Evolutionary conservation across 805 yeast genomes (phyloP).

Genomic region (Metahyphopichia silvanorum): DNA sequence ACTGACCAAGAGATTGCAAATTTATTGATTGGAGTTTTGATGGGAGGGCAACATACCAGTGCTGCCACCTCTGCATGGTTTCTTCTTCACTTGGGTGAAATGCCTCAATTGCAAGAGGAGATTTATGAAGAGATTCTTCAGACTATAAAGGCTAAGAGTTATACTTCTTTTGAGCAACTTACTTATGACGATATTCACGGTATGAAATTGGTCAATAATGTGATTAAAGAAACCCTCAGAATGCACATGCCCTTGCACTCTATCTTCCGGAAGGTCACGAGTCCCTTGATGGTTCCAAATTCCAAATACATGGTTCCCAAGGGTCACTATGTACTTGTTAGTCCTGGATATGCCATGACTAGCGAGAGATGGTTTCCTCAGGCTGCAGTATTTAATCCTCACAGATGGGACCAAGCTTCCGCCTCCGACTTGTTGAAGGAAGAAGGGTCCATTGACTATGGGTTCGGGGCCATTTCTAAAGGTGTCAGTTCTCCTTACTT

Average conservation of each 20-base stretch:
- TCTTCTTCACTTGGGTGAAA: conserved; percentile 83
- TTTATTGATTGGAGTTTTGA: conserved; percentile 87
- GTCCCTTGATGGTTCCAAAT: conserved; percentile 75
- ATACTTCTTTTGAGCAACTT: conserved; percentile 47
- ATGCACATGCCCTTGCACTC: conserved; percentile 97
- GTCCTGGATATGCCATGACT: conserved; percentile 89
- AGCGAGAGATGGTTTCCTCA: conserved; percentile 77
- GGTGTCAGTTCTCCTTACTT: conserved; percentile 95
- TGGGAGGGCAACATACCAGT: conserved; percentile 99
- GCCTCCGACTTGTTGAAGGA: conserved; percentile 16
- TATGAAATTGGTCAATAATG: conserved; percentile 77
- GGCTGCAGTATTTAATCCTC: conserved; percentile 71
- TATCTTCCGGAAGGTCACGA: conserved; percentile 84
- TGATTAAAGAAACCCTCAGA: conserved; percentile 90
- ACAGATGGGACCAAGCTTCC: conserved; percentile 63
- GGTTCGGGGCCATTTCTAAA: conserved; percentile 94
- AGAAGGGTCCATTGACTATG: conserved; percentile 67
- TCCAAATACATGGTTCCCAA: conserved; percentile 78
- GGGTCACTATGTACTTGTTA: conserved; percentile 86
- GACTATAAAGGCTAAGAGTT: conserved; percentile 53
- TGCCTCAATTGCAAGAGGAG: conserved; percentile 81
- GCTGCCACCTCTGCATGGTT: conserved; percentile 97
- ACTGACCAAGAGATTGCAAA: conserved; percentile 94
- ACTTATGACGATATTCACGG: conserved; percentile 80
- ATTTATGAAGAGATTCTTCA: conserved; percentile 69